Base-by-base conservation (phyloP, 192 early-diverging fungal genomes). In the Coemansia sp. region DNA sequence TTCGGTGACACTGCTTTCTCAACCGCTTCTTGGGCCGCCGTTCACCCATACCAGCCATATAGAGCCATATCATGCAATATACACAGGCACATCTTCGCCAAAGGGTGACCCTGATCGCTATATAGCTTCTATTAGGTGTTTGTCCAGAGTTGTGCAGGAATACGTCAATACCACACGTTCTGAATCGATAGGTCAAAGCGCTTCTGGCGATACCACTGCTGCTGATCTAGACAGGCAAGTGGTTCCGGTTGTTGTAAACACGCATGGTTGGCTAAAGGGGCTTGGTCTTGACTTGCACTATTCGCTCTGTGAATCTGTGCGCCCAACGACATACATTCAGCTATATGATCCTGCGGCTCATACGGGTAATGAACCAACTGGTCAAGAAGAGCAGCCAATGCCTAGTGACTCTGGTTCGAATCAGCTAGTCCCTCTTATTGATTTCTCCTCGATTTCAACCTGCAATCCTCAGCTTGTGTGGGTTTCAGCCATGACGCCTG, bases 171-270 rank as follows among this genome's bases (percentile, higher is more conserved):
- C 15, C 8, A 13, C 25, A 12, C 23, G 48, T 26, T 51, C 48
- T 12, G 8, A 33, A 2, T 16, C 29, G 45, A 23, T n/a, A 15
- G 3, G 20, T 35, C 48, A 51, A 16, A 73, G 68, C 12, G 52
- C 65, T 4, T 60, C 75, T 18, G 31, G 58, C 9, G 30, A 10
- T 29, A 16, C 63, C 15, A 18, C 51, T 1, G 52, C 49, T 53
- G 59, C 70, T 34, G 45, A 79, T 42, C 70, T 81, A 9, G 68
- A 77, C 25, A 37, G 58, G 10, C 72, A 68, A 8, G 61, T 65
- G 30, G 68, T 94, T 33, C 95, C 96, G 4, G 74, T 99, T n/a
- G 86, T 99, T 9, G 86, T 99, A 37, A 99, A 99, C 74, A 97
- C 94, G 2, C 90, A 94, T 63, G 96, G 96, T 0, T 99, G 95